Base-by-base conservation (phyloP, 805 yeast species). In the Lachancea sp. region DNA sequence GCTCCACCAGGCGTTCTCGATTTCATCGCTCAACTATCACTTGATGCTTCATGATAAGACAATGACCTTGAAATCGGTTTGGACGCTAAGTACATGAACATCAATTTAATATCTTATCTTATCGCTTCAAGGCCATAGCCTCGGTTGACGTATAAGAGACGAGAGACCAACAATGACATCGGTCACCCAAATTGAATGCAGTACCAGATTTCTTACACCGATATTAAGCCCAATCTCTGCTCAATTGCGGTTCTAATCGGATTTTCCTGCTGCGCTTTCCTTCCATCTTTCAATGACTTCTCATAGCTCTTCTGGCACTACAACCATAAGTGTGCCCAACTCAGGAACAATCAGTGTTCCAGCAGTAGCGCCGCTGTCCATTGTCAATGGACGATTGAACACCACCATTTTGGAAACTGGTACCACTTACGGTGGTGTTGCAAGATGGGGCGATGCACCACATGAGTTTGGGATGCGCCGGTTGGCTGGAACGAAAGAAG, bases 391-490 rank as follows among this genome's bases (percentile, higher is more conserved):
- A 3, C 65, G 84, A 42, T 65, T 81, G 44, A 58, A 80, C 47
- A 66, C 71, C 17, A 79, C 86, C 5, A 79, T 82, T 49, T 84
- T 82, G 58, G 70, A 71, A 20, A 81, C 88, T 3, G 76, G 85
- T 26, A 51, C 60, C 18, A 52, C 54, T 38, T 80, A 74, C 65
- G 89, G 89, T 5, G 82, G 85, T 8, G 77, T 77, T 38, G 77
- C 76, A 13, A 67, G 70, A 17, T 81, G 85, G 85, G 86, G 86
- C 1, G 56, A 69, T 0, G 65, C 59, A 26, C 50, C 67, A 4
- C 76, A 81, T 3, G 77, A 82, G 44, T 81, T 86, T 7, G 89
- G 89, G 10, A 81, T 82, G 50, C 75, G 85, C 48, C 69, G 89
- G 49, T 63, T 82, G 36, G 80, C 88, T 0, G 69, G 83, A 15